Conservation (phyloP, 2,329 filamentous ascomycete species). For the Aspergillus neoniger region DNA sequence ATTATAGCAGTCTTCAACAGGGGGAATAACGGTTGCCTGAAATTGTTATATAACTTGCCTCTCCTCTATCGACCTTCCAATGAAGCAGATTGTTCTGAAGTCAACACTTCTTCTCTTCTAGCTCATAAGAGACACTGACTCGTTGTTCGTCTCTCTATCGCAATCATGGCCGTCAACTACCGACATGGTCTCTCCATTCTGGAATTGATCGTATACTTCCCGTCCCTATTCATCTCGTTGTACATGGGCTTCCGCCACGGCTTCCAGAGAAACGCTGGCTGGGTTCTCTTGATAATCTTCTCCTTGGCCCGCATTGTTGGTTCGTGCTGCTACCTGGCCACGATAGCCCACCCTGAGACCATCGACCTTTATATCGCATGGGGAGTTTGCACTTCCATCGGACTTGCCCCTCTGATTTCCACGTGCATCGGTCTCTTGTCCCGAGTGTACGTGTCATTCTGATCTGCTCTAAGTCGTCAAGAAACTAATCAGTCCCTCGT, state of each 20-base stretch:
- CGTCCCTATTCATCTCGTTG: conserved; percentile 32
- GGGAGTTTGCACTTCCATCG: conserved; percentile 50
- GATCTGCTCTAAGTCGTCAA: too few relatives aligned
- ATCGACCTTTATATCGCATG: conserved; percentile 43
- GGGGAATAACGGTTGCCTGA: not conserved
- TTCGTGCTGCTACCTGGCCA: conserved; percentile 52
- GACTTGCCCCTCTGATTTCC: conserved; percentile 53
- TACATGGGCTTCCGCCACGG: conserved; percentile 42
- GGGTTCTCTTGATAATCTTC: conserved; percentile 57
- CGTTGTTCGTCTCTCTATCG: not conserved
- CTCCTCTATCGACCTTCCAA: not conserved
- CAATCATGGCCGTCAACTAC: conserved; percentile 31
- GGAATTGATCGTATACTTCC: conserved; percentile 41
- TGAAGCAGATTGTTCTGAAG: not conserved
- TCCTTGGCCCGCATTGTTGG: conserved; percentile 55
- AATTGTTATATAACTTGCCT: not conserved
- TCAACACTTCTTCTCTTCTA: not conserved
- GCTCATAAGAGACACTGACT: not conserved
- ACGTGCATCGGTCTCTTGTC: conserved; percentile 49
- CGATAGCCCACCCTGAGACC: conserved; percentile 45
- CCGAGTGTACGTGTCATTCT: conserved; percentile 27
- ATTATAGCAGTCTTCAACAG: not conserved
- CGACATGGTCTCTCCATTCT: conserved; percentile 35
- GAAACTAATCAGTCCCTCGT: not conserved
- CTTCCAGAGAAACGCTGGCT: conserved; percentile 50